These are phyloP conservation scores for Alternaria panax DNA, from an alignment of 2,329 filamentous ascomycete species.

Conservation along the genomic window DNA sequence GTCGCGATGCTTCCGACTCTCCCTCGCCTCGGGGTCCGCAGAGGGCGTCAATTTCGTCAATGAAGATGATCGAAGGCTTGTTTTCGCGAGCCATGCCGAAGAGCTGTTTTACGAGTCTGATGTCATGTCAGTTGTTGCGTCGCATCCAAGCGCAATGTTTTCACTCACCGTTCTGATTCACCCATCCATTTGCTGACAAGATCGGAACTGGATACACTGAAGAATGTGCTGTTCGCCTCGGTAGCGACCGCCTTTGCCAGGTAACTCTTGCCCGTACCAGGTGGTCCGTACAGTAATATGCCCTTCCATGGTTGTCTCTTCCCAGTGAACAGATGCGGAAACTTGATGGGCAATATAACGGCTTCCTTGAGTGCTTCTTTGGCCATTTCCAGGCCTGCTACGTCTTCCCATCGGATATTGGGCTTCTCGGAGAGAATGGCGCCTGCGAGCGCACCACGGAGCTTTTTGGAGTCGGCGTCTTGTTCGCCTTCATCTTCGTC, in stretches of 20 bases:
- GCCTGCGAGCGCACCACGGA: constrained; percentile 86
- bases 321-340: constrained; percentile 93
- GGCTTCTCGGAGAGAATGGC: constrained; percentile 95
- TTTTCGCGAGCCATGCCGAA: constrained; percentile 99
- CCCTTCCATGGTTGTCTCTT: constrained; percentile 99
- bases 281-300: constrained; percentile 93
- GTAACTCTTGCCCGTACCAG: constrained; percentile 97
- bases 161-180: constrained; percentile 86
- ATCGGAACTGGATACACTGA: constrained; percentile 97
- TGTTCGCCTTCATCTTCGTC: constrained; percentile 68
- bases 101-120: constrained; percentile 89
- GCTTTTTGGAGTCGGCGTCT: constrained; percentile 94
- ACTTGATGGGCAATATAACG: constrained; percentile 97
- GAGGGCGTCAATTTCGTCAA: constrained; percentile 96
- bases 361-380: constrained; percentile 99
- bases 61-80: constrained; percentile 98
- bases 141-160: background rate
- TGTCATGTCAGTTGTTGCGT: constrained; percentile 12
- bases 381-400: constrained; percentile 89
- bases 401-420: constrained; percentile 97
- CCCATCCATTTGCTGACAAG: constrained; percentile 99
- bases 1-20: constrained; percentile 94
- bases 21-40: constrained; percentile 93
- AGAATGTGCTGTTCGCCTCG: constrained; percentile 98
- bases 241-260: constrained; percentile 97